Conservation (phyloP, 2,329 filamentous ascomycete genomes). For the Colletotrichum sublineola region DNA sequence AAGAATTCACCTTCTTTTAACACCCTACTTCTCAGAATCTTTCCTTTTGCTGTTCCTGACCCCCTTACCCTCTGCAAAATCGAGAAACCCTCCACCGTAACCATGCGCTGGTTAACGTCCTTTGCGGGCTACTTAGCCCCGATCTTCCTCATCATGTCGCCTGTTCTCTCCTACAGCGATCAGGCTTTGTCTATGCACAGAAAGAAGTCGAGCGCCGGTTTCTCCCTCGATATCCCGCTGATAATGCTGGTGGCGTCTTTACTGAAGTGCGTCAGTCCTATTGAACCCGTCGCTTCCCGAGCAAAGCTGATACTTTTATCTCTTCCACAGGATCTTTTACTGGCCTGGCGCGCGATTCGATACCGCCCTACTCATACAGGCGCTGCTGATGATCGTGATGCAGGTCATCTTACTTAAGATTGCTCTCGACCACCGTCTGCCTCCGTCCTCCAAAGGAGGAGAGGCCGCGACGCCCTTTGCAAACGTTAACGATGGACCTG, state of each 20-base stretch:
- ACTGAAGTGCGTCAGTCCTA: slow-evolving; percentile 63
- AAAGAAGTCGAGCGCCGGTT: slow-evolving; percentile 74
- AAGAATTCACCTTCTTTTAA: not conserved
- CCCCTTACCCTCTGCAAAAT: slow-evolving; percentile 4
- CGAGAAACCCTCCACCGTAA: slow-evolving; percentile 2
- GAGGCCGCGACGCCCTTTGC: slow-evolving; percentile 74
- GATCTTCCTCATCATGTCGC: slow-evolving; percentile 73
- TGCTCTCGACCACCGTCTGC: slow-evolving; percentile 75
- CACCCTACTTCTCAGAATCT: not conserved
- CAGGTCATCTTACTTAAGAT: slow-evolving; percentile 75
- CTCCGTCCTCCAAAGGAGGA: slow-evolving; percentile 70
- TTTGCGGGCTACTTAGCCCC: slow-evolving; percentile 71
- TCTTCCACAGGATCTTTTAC: slow-evolving; percentile 73
- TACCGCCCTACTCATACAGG: slow-evolving; percentile 72
- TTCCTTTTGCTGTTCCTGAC: not conserved
- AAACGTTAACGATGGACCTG: slow-evolving; percentile 57
- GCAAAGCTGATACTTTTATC: slow-evolving; percentile 27
- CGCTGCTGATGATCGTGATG: slow-evolving; percentile 74
- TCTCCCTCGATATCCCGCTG: slow-evolving; percentile 78
- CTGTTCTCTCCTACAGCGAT: slow-evolving; percentile 75
- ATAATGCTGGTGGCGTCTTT: slow-evolving; percentile 80
- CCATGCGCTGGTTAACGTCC: slow-evolving; percentile 38
- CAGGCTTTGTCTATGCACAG: slow-evolving; percentile 75
- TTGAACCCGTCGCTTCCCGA: slow-evolving; percentile 10
- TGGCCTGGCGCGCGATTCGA: slow-evolving; percentile 77